Evolutionary conservation across 2,329 filamentous ascomycete species (phyloP).

Genomic region (Aspergillus nomiae): DNA sequence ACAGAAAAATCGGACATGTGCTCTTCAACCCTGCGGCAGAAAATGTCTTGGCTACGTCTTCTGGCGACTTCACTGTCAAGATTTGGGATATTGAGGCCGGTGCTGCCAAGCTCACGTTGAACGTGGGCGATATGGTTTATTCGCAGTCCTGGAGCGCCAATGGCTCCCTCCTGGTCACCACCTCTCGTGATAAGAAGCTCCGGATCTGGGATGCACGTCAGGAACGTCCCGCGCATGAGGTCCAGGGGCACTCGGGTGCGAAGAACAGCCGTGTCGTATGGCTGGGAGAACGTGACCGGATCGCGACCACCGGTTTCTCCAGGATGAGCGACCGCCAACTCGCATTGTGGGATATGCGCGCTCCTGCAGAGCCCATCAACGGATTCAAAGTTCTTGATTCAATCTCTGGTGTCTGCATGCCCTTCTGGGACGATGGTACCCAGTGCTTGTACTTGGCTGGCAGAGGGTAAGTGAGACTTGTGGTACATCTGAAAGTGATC

Average conservation of each 20-base stretch:
- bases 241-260: slow-evolving; percentile 81
- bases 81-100: slow-evolving; percentile 90
- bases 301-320: slow-evolving; percentile 96
- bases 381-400: slow-evolving; percentile 90
- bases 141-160: slow-evolving; percentile 94
- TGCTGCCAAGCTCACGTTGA: slow-evolving; percentile 72
- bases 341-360: slow-evolving; percentile 90
- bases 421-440: slow-evolving; percentile 98
- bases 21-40: slow-evolving; percentile 96
- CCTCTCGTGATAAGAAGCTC: slow-evolving; percentile 96
- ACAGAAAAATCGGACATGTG: slow-evolving; percentile 94
- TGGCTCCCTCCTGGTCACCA: slow-evolving; percentile 83
- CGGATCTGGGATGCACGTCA: slow-evolving; percentile 97
- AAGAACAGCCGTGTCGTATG: slow-evolving; percentile 98
- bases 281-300: slow-evolving; percentile 95
- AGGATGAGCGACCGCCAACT: slow-evolving; percentile 98
- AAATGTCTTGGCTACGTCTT: slow-evolving; percentile 91
- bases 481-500: not conserved
- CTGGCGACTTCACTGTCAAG: slow-evolving; percentile 92
- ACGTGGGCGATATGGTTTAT: slow-evolving; percentile 89
- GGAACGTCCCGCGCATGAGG: slow-evolving; percentile 82
- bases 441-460: slow-evolving; percentile 95
- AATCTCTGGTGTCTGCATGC: slow-evolving; percentile 97
- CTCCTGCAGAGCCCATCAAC: slow-evolving; percentile 76
- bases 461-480: slow-evolving; percentile 71